Evolutionary conservation across 1,139 yeast species (phyloP).

Genomic region (Meyerozyma elateridarum): DNA sequence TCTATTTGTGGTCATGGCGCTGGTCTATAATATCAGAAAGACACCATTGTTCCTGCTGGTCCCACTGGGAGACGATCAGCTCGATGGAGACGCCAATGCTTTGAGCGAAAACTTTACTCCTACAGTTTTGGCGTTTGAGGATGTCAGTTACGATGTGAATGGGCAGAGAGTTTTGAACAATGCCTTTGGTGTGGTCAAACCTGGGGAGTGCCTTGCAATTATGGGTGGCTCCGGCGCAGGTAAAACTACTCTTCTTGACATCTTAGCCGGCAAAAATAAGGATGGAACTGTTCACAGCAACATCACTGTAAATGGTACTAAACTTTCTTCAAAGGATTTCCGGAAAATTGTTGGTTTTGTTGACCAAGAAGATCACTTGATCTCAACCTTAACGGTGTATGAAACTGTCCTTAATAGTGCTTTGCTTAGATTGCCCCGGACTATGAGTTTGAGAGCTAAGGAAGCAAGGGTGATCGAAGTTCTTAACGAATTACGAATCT

Average conservation of each 20-base stretch:
- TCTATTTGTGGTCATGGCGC: constrained; percentile 32
- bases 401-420: constrained; percentile 95
- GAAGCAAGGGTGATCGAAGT: constrained; percentile 80
- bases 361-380: constrained; percentile 90
- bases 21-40: constrained; percentile 50
- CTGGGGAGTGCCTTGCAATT: constrained; percentile 88
- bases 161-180: constrained; percentile 51
- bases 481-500: constrained; percentile 75
- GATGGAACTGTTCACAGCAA: constrained; percentile 64
- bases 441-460: constrained; percentile 70
- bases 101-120: constrained; percentile 62
- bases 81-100: constrained; percentile 37
- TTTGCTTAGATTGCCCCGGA: constrained; percentile 72
- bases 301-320: constrained; percentile 70
- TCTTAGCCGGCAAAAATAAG: constrained; percentile 82
- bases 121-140: constrained; percentile 70
- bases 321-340: constrained; percentile 38
- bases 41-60: constrained; percentile 55
- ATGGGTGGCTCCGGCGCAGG: constrained; percentile 99
- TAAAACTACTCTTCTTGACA: constrained; percentile 86
- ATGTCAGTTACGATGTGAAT: constrained; percentile 58
- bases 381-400: constrained; percentile 91
- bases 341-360: constrained; percentile 84
- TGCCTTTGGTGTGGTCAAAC: constrained; percentile 71
- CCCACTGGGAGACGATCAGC: constrained; percentile 14